Base-by-base conservation (phyloP, 495 filamentous ascomycete genomes). In the Filosporella fistucella region DNA sequence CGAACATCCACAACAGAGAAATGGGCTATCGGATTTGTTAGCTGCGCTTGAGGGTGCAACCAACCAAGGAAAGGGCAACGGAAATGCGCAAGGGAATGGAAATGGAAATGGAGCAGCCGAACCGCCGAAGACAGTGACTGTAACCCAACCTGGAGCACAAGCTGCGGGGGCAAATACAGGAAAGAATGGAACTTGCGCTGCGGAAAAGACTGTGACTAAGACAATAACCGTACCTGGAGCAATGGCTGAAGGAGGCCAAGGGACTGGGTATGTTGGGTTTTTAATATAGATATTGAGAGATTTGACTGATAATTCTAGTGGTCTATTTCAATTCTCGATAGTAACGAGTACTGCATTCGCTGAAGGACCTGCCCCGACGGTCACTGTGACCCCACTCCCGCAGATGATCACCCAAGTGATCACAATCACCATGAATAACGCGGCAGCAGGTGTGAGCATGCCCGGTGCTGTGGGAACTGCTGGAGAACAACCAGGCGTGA, bases 311-410 rank as follows among this genome's bases (percentile, higher is more conserved):
- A 7, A 18, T 42, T 35, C 18, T 6, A 20, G 5, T 30, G 47
- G 45, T 17, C 14, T 42, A 24, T 41, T 53, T 16, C 64, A 68
- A 48, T 52, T 68, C 4, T 66, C 67, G 3, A 63, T 68, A 48
- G 20, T 68, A 10, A 69, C 66, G 17, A 63, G 55, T n/a, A 69
- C 65, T 13, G 54, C 66, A 22, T 64, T 61, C 45, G 60, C 33
- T 6, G 60, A 59, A 20, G 68, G 65, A 39, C 14, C 42, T 17
- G 53, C 56, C 22, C 56, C 60, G 8, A 69, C 68, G 10, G 58
- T 67, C 25, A 73, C 68, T 35, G 58, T 68, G 49, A 71, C 68
- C 2, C 67, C 65, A 1, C 53, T 67, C 16, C 63, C 65, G 12
- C 59, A 59, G 8, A 71, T 67, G n/a, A 48, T 70, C 14, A 71